A percentile compares a stretch with the other conserved stretches of the same genome.
These are phyloP conservation scores for Diversispora eburnea DNA, from an alignment of 192 early-diverging fungal genomes.

Conservation along the genomic window DNA sequence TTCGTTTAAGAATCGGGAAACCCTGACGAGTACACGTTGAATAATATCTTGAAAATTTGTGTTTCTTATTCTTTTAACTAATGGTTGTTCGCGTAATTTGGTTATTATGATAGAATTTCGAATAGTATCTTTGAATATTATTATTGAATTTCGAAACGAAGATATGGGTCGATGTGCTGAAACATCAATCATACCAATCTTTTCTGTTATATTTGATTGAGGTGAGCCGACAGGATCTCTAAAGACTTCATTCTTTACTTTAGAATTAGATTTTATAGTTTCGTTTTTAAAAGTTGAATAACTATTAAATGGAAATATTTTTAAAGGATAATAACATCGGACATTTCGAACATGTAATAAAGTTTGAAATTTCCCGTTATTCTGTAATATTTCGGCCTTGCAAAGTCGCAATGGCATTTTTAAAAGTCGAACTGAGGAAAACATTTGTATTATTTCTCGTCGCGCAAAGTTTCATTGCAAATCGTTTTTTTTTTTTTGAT, in stretches of 20 bases:
- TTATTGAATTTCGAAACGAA: too few species aligned
- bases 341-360: too few species aligned
- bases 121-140: too few species aligned
- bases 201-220: too few species aligned
- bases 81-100: neutral
- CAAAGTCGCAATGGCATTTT: neutral
- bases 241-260: neutral
- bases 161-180: too few species aligned
- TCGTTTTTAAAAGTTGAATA: neutral
- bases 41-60: neutral
- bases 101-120: too few species aligned
- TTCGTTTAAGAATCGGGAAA: slow-evolving; percentile 48
- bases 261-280: neutral
- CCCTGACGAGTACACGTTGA: neutral
- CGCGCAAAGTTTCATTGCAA: too few species aligned
- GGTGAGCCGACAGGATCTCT: too few species aligned
- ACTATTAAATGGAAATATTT: neutral
- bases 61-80: neutral
- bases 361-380: neutral
- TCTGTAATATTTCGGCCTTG: neutral
- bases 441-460: neutral
- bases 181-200: too few species aligned
- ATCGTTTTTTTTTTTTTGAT: too few species aligned
- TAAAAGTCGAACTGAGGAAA: neutral
- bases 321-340: neutral